These are phyloP conservation scores for Orobanche coerulescens DNA, from an alignment of 257 asterid species.

Conservation along the genomic window DNA sequence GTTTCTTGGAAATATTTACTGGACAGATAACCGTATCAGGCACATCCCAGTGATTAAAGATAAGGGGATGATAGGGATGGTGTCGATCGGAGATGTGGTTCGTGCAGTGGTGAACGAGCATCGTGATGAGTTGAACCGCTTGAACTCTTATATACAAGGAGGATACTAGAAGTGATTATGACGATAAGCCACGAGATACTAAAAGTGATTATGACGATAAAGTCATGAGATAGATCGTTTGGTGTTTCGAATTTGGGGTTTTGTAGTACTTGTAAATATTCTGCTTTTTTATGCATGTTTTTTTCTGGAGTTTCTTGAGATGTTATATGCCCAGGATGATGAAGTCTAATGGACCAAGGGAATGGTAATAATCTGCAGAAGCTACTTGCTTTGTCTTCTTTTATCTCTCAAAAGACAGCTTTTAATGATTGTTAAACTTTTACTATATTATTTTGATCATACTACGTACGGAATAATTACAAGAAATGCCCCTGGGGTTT, in stretches of 20 bases:
- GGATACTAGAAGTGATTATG: conserved; percentile 59
- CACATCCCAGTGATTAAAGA: conserved; percentile 85
- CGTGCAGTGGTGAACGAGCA: conserved; percentile 98
- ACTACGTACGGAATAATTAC: too few relatives aligned
- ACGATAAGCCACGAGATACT: conserved; percentile 29
- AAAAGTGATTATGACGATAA: conserved; percentile 37
- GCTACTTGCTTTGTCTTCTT: too few relatives aligned
- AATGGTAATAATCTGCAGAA: background rate
- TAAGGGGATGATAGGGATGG: conserved; percentile 88
- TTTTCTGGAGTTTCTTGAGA: too few relatives aligned
- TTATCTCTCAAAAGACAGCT: too few relatives aligned
- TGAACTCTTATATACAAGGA: conserved; percentile 86
- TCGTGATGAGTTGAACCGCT: conserved; percentile 73
- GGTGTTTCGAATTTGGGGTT: background rate
- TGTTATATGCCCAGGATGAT: background rate
- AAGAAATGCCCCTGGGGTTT: too few relatives aligned
- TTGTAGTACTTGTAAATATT: background rate
- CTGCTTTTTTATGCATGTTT: background rate
- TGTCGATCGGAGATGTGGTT: conserved; percentile 94
- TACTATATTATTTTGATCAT: too few relatives aligned
- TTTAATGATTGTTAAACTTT: too few relatives aligned
- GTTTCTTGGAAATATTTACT: background rate
- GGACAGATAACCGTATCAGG: conserved; percentile 85
- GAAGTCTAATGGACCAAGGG: background rate
- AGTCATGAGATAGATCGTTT: background rate